A percentile compares a stretch with the other conserved stretches of the same genome.
phyloP scores from a whole-genome alignment of 2,329 filamentous ascomycete genomes.

The Diaporthe velutina region DNA sequence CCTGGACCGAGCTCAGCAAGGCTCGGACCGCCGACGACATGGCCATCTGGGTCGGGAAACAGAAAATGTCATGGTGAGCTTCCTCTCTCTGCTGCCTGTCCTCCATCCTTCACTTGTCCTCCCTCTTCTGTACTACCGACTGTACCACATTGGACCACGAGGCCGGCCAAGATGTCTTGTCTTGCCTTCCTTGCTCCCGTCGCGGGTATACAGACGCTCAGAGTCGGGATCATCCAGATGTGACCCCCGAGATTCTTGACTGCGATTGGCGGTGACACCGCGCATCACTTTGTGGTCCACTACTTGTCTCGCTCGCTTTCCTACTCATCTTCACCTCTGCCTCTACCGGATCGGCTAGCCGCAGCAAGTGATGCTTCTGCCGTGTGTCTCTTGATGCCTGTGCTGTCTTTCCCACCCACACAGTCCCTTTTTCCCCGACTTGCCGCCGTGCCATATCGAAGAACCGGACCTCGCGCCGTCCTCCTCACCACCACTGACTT shows the following conservation, averaged over 20 bases:
- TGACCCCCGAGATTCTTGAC: not conserved
- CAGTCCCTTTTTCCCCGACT: too few species aligned
- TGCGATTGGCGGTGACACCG: not conserved
- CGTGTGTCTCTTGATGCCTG: not conserved
- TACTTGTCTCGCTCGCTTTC: not conserved
- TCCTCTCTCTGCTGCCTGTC: not conserved
- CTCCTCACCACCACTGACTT: slow-evolving; percentile 13
- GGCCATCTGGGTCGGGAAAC: slow-evolving; percentile 41
- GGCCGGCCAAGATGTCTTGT: not conserved
- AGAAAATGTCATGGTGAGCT: slow-evolving; percentile 41
- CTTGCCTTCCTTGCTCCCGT: not conserved
- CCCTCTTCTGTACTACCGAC: not conserved
- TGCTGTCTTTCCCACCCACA: not conserved
- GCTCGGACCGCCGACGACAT: slow-evolving; percentile 32
- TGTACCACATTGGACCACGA: not conserved
- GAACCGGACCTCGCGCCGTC: too few species aligned
- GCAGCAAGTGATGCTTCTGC: slow-evolving; percentile 19
- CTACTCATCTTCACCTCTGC: not conserved
- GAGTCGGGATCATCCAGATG: not conserved
- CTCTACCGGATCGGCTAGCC: slow-evolving; percentile 2
- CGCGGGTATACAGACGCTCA: not conserved
- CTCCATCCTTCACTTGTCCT: not conserved
- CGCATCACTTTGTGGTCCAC: not conserved
- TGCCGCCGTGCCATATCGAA: not conserved
- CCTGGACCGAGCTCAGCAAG: slow-evolving; percentile 34